Evolutionary conservation across 768 basidiomycete species (phyloP), one percentile per base, ranked within the genome.

Genomic region (Panaeolus cyanescens): DNA sequence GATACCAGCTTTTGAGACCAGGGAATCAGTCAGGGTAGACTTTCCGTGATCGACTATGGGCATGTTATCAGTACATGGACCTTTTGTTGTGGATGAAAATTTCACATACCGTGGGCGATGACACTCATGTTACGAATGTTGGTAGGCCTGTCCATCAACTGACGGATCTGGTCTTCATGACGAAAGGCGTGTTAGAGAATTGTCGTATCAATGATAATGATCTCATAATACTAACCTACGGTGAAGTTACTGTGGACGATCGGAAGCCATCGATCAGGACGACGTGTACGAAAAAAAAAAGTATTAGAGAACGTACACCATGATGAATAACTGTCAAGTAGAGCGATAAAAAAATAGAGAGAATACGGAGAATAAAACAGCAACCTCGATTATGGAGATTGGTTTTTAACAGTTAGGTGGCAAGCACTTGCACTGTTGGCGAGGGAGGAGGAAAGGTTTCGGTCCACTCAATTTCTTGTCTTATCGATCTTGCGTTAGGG

Each of bases 1-100:
- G 76, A 99, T 99, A 85, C 97, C 97, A 65, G 97, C 97, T 83
- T 99, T 99, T 66, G 96, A 96, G 74, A 99, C 96, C 45, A 99
- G 85, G 39, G 96, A 98, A 79, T 99, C 97, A 68, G 97, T 98
- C 68, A 99, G 89, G 70, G 97, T 99, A 59, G 97, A 99, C 80
- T 99, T 99, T 82, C 97, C 97, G 83, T 99, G 97, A 80, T 99
- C 97, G 86, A 99, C 97, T 94, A 71, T 9, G 62, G 25, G 53
- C 34, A 37, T 30, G 54, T 37, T 13, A 37, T 65, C 59, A 68
- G 39, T 34, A 32, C 36, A 19, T 37, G 13, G 55, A 20, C n/a
- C 12, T 39, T 50, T 54, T 62, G 40, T 45, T 61, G 62, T 56
- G 37, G 54, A 54, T 33, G 57, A 32, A 54, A 58, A 59, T 33